Evolutionary conservation across 768 basidiomycete species (phyloP).

Genomic region (Lentinula lateritia): DNA sequence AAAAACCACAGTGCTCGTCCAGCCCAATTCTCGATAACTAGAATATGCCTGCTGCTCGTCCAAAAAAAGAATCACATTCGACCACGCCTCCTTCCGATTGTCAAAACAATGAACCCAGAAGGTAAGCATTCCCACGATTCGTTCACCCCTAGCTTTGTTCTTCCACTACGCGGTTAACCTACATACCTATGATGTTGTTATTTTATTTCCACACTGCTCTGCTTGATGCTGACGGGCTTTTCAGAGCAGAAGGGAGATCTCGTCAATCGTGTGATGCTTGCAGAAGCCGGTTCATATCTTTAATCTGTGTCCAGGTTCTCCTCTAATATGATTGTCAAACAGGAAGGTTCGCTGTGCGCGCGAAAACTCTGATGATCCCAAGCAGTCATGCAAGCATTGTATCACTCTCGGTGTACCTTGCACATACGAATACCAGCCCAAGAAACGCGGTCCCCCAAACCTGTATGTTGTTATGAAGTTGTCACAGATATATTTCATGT

Average conservation of each 20-base stretch:
- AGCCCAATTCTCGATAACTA: slow-evolving; percentile 6
- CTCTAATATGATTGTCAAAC: neutral
- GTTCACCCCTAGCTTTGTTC: slow-evolving; percentile 23
- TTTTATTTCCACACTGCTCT: slow-evolving; percentile 17
- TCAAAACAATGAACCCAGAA: slow-evolving; percentile 57
- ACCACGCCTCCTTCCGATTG: slow-evolving; percentile 60
- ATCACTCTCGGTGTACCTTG: slow-evolving; percentile 76
- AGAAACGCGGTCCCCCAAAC: slow-evolving; percentile 91
- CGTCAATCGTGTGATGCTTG: slow-evolving; percentile 87
- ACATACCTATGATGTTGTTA: slow-evolving; percentile 31
- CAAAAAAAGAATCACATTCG: slow-evolving; percentile 61
- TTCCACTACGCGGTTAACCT: slow-evolving; percentile 7
- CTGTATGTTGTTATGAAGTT: slow-evolving; percentile 50
- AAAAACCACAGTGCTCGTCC: neutral
- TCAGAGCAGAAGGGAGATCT: slow-evolving; percentile 30
- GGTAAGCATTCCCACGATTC: slow-evolving; percentile 43
- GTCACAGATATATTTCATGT: slow-evolving; percentile 1
- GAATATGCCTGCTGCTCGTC: slow-evolving; percentile 60
- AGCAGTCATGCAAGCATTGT: slow-evolving; percentile 84
- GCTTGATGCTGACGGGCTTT: slow-evolving; percentile 21
- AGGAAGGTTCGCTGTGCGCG: slow-evolving; percentile 80
- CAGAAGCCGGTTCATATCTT: slow-evolving; percentile 17
- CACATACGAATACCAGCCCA: slow-evolving; percentile 90
- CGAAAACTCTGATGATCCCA: slow-evolving; percentile 72
- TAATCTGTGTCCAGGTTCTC: neutral